Base-by-base conservation (phyloP, 2,329 filamentous ascomycete genomes). In the Pseudocercospora vitis region DNA sequence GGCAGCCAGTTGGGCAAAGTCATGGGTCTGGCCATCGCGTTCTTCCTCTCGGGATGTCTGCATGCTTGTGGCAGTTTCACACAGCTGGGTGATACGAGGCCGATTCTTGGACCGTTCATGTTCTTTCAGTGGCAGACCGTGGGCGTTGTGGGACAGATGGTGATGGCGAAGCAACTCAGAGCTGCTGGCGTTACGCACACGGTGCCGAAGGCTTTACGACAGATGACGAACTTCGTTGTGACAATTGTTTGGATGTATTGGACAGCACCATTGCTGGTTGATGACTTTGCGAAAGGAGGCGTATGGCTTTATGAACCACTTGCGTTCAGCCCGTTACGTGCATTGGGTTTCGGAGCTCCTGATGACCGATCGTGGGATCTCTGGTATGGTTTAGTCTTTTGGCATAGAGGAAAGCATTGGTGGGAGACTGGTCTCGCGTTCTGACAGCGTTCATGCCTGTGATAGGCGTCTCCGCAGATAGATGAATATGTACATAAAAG, bases 251-350 rank as follows among this genome's bases (percentile, higher is more conserved):
- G 89, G 89, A 73, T 95, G 55, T 81, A 84, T 50, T 68, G 76
- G 12, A 92, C 88, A 0, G 80, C 81, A 0, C 76, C 76, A 33
- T 69, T 84, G 29, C 77, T 96, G n/a, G 76, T 84, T 8, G 83
- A 95, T 66, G 91, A 96, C 65, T 84, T 95, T 67, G 80, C 85
- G 0, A 77, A 79, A 8, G 81, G 83, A 0, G 90, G 89, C 0
- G 65, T 95, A 0, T 96, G 88, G 88, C 71, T 95, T 11, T 83
- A 84, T 57, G 90, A 96, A 70, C 89, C 90, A 0, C 72, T 95
- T n/a, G 89, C 91, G 0, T 60, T 92, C 7, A 95, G 89, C 50
- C 66, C 80, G 0, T 66, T 91, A n/a, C 77, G 89, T 21, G 81
- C 79, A 1, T 28, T 91, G 12, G 86, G 87, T 0, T 74, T 86